phyloP scores from a whole-genome alignment of 139 green algal genomes.

The Haematococcus sp. region DNA sequence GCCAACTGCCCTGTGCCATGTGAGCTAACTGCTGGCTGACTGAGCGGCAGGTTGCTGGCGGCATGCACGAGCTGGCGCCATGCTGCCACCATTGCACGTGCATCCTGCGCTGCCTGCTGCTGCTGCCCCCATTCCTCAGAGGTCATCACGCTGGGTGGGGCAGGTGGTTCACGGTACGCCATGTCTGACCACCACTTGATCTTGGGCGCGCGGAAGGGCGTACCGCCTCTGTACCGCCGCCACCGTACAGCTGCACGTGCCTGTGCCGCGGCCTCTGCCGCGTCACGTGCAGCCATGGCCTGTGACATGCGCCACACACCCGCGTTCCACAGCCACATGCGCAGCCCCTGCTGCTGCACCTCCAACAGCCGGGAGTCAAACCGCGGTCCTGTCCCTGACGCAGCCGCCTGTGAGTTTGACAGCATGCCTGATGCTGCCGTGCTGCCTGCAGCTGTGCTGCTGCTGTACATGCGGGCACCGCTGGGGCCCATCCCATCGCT shows the following conservation, averaged over 20 bases:
- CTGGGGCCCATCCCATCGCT: not conserved
- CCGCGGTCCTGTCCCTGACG: not conserved
- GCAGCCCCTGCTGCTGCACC: not conserved
- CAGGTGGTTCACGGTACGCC: slow-evolving; percentile 1
- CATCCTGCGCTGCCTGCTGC: too few relatives aligned
- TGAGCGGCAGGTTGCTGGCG: too few relatives aligned
- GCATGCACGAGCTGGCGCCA: too few relatives aligned
- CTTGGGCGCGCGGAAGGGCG: not conserved
- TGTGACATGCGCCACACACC: slow-evolving; percentile 14
- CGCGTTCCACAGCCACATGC: slow-evolving; percentile 29
- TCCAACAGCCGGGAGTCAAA: not conserved
- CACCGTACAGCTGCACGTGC: not conserved
- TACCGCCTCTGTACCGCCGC: not conserved
- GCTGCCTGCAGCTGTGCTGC: not conserved
- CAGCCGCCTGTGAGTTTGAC: too few relatives aligned
- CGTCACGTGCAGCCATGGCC: not conserved
- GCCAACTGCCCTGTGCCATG: too few relatives aligned
- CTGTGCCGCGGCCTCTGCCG: not conserved
- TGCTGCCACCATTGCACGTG: too few relatives aligned
- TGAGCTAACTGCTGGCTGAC: too few relatives aligned
- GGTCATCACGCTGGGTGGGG: not conserved
- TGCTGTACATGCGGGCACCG: not conserved
- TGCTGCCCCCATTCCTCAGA: slow-evolving; percentile 9
- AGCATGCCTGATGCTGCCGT: too few relatives aligned
- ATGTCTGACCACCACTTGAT: not conserved